Base-by-base conservation (phyloP, 1,284 basidiomycete species). In the Trichosporon sp. region DNA sequence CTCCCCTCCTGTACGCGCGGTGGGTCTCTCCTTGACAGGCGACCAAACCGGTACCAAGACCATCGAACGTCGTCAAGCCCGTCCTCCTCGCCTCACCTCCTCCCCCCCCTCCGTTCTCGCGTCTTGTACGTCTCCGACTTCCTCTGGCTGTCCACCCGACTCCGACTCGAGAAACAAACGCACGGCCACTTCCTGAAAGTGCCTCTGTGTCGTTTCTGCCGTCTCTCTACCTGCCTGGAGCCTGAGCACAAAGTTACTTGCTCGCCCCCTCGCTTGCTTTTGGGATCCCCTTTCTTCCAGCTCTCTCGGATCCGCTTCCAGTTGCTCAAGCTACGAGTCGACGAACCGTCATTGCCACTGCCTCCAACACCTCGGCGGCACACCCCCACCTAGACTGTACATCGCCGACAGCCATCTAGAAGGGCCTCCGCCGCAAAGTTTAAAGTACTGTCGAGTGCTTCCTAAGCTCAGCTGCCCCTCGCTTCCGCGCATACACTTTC, bases 11-110 rank as follows among this genome's bases (percentile, higher is more conserved):
- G 59, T 63, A 63, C 59, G 32, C 59, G 59, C 31, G 12, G 59
- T 31, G 26, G 59, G 59, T n/a, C 59, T 32, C 59, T 63, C 59
- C 59, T 63, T 14, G 59, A 63, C 59, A 16, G 59, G 16, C 59
- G 59, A 63, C 59, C 59, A 63, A 63, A 63, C 59, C 59, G 59
- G 59, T 63, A 35, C 59, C 59, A 63, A 35, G 59, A 63, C 19
- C 59, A 14, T n/a, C 14, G 59, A 63, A 32, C 54, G 21, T 68
- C 67, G 38, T 68, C 48, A n/a, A 63, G 54, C 59, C 43, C 38
- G 37, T 68, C 56, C 67, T 46, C 31, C 54, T 32, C 43, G 35
- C 67, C 21, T 56, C 37, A 40, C 40, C 35, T 46, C 67, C 59
- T 26, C 26, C 32, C 21, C 32, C 31, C 59, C 31, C 32, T 61